Base-by-base conservation (phyloP, 257 asterid genomes). In the Solanum chmielewskii region DNA sequence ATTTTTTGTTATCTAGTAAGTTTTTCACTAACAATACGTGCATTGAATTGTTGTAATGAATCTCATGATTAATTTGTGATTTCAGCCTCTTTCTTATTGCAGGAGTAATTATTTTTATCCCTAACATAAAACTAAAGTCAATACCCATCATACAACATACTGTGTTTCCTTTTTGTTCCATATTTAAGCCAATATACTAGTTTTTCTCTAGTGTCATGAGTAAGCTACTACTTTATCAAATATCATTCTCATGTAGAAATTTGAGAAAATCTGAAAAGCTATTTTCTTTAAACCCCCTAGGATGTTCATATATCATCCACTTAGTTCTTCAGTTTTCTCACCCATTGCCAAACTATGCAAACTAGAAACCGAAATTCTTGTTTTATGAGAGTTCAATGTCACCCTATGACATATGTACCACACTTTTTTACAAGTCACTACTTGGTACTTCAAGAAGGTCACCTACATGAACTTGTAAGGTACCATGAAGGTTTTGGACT, bases 361-460 rank as follows among this genome's bases (percentile, higher is more conserved):
- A 7, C 93, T 88, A 3, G 93, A 92, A 39, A 93, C 16, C 13
- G 95, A 93, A 37, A 92, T 74, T 39, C 96, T 89, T 4, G 77
- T 88, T 69, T 39, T 88, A 2, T 92, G 90, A 20, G 59, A 39
- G n/a, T 81, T 88, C 1, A 92, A 86, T 0, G 59, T 86, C 9
- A 86, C 95, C 35, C 35, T 33, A 33, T 33, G 35, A 33, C 41
- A 70, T 89, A 59, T 92, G 93, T 27, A 92, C 86, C 29, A 88
- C 86, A 42, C 94, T 88, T 77, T 6, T 90, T 42, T 90, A 93
- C 86, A 86, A 70, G 6, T 96, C 92, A 44, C 93, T 94, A 87
- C 92, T 94, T 2, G 92, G 83, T 1, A 93, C 93, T 84, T 92
- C 97, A 6, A 93, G 78, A 84, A 90, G 94, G 70, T 92, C 94